Evolutionary conservation across 805 yeast genomes (phyloP), one percentile per base, ranked within the genome.

Genomic region (Alloascoidea africana): DNA sequence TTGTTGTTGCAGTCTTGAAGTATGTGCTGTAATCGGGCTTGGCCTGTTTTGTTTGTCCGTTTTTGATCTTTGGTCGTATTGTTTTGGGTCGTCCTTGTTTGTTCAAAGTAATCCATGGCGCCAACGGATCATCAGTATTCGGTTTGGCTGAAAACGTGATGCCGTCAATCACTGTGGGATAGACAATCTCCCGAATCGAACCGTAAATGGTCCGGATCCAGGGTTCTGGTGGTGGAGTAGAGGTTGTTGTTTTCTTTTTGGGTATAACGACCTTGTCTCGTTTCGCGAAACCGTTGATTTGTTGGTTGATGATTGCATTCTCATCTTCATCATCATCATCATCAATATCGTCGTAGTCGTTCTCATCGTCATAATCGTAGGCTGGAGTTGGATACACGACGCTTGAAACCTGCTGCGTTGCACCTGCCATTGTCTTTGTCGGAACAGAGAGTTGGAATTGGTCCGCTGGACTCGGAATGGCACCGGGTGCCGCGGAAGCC

Each of bases 51-150:
- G 79, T 75, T 37, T 57, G 59, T 6, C 94, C 94, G 46, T 77
- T 73, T 46, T 84, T 83, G 50, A 74, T 49, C 49, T 82, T 68
- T 2, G 96, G 96, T 32, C 60, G 65, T 36, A 85, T 71, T 0
- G 94, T 84, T 52, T 78, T 76, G 38, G 95, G 94, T 5, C 66
- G 55, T 14, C 95, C 96, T 42, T 77, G 72, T 44, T 77, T 75
- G 41, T 84, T 69, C 50, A 85, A 62, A 2, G 84, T 70, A 32
- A 85, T 62, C 96, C 96, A 85, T 5, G 84, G 85, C 41, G 73
- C 75, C 44, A 84, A 66, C 5, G 81, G 78, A 45, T 76, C 63
- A 13, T 46, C 47, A 5, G 52, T 51, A 14, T 56, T 50, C 2
- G 73, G 75, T 39, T 63, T 62, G 17, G 75, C 73, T 39, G 68